A percentile compares a stretch with the other conserved stretches of the same genome.
Conservation (phyloP, 2,329 filamentous ascomycete genomes). For the Colletotrichum brevisporum region DNA sequence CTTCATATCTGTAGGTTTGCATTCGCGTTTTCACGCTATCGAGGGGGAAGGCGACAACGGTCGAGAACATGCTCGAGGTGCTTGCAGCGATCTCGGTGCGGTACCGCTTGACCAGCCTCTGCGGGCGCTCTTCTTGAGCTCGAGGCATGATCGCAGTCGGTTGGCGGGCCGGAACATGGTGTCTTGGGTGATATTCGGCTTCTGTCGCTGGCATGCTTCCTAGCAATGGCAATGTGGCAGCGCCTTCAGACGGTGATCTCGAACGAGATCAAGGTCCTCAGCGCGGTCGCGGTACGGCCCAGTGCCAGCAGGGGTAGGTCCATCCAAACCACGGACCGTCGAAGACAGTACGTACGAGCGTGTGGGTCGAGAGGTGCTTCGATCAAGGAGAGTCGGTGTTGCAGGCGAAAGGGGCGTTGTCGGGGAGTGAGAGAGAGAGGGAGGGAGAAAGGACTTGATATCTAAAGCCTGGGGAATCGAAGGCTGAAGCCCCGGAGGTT, state of each 20-base stretch:
- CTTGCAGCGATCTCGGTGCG: conserved; percentile 85
- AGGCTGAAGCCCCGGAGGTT: conserved; percentile 42
- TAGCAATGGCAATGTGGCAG: conserved; percentile 53
- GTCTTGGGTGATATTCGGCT: conserved; percentile 56
- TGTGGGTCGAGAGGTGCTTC: conserved; percentile 9
- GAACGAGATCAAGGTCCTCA: conserved; percentile 69
- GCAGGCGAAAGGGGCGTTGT: conserved; percentile 16
- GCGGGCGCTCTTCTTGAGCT: conserved; percentile 44
- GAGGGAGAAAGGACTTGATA: conserved; percentile 3
- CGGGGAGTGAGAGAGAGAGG: neutral
- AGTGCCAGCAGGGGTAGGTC: conserved; percentile 33
- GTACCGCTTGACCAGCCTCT: conserved; percentile 79
- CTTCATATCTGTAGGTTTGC: conserved; percentile 86
- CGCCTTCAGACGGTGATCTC: conserved; percentile 64
- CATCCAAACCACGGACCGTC: conserved; percentile 37
- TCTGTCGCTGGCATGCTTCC: conserved; percentile 53
- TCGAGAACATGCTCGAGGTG: conserved; percentile 82
- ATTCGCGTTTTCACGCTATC: conserved; percentile 93
- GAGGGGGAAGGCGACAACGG: conserved; percentile 85
- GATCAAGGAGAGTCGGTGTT: conserved; percentile 22
- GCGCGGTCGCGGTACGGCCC: conserved; percentile 69
- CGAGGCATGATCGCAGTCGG: conserved; percentile 60
- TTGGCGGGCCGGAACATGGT: conserved; percentile 59
- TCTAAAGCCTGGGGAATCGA: conserved; percentile 40
- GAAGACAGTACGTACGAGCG: conserved; percentile 3